Conservation (phyloP, 176 grass and related monocot species). For the Rhynchospora tenuis region DNA sequence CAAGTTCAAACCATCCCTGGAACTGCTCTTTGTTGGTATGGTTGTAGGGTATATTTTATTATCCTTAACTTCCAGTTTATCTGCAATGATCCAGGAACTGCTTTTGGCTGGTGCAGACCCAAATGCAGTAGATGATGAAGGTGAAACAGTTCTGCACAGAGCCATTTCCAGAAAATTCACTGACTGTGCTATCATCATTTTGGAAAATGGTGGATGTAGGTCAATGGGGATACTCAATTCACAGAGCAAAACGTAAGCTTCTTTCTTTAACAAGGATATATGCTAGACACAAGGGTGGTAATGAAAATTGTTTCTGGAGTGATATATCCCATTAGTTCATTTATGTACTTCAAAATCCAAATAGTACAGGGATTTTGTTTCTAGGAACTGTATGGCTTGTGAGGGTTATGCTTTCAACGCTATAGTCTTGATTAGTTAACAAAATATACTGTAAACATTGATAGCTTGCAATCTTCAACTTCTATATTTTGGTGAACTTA, state of each 20-base stretch:
- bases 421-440: background rate
- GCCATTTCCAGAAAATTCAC: conserved; percentile 80
- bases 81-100: conserved; percentile 60
- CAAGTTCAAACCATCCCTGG: background rate
- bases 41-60: background rate
- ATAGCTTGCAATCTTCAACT: background rate
- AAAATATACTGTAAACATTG: background rate
- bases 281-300: background rate
- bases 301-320: background rate
- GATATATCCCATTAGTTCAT: background rate
- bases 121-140: conserved; percentile 87
- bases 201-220: conserved; percentile 95
- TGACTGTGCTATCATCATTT: conserved; percentile 89
- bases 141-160: conserved; percentile 89
- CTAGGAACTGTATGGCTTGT: background rate
- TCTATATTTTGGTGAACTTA: conserved; percentile 20
- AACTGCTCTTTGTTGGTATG: background rate
- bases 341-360: background rate
- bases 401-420: background rate
- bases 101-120: conserved; percentile 87
- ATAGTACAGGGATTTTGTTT: conserved; percentile 9
- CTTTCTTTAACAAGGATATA: conserved; percentile 1
- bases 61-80: conserved; percentile 13
- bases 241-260: conserved; percentile 80
- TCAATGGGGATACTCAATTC: conserved; percentile 83